Evolutionary conservation across 176 grass and related monocot genomes (phyloP).

Genomic region (Carex parvula): DNA sequence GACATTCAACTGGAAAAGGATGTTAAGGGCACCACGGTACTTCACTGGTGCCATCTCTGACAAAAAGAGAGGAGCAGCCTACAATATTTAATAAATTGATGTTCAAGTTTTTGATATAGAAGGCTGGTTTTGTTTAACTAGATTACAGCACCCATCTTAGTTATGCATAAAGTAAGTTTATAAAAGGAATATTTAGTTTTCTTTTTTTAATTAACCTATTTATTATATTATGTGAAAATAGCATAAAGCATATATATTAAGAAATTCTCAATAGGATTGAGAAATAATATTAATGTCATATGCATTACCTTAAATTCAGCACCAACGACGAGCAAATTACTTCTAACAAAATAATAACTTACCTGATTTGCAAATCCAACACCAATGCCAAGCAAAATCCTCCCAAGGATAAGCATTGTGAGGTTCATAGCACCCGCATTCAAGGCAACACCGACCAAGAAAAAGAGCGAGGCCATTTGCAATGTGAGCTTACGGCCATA

Average conservation of each 20-base stretch:
- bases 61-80: slow-evolving; percentile 70
- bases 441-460: slow-evolving; percentile 29
- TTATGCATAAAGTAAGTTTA: neutral
- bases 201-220: neutral
- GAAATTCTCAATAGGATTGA: neutral
- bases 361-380: slow-evolving; percentile 63
- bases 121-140: neutral
- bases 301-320: neutral
- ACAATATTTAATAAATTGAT: neutral
- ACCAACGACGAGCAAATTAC: neutral
- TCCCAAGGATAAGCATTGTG: slow-evolving; percentile 50
- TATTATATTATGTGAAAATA: neutral
- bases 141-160: neutral
- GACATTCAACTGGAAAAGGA: slow-evolving; percentile 72
- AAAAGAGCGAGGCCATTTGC: slow-evolving; percentile 44
- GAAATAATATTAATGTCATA: neutral
- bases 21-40: slow-evolving; percentile 63
- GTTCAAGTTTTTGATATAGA: neutral
- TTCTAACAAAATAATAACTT: neutral
- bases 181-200: neutral
- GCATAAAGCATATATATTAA: neutral
- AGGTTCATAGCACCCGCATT: neutral
- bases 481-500: slow-evolving; percentile 40
- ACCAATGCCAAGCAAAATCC: slow-evolving; percentile 52
- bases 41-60: slow-evolving; percentile 60